Evolutionary conservation across 345 rosid genomes (phyloP), one percentile per base, ranked within the genome.

Genomic region (Aurinia saxatilis): DNA sequence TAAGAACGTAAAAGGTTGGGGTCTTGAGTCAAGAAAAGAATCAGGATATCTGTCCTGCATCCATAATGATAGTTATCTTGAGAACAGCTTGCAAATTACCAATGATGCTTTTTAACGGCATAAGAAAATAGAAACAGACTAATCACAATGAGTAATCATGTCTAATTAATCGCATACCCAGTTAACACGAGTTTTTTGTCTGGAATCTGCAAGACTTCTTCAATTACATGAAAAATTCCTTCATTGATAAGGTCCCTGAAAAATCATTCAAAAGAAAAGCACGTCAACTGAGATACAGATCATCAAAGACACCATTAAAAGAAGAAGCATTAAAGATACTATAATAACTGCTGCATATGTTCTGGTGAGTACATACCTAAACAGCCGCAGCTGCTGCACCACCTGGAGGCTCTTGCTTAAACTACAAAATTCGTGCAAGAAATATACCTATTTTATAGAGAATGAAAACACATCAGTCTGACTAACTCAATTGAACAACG

Each of bases 41-140:
- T 84, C 73, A 95, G 95, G 74, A 95, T 90, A 78, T 95, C 98
- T 95, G 99, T 86, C 90, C 99, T 95, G 99, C 96, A 90, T 71
- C 77, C 86, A 83, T 73, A 67, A 68, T 68, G 79, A 75, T 36
- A 41, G 62, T 38, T 19, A 56, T 35, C 33, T 48, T 56, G 69
- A 63, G 69, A 30, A 57, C 57, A 63, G 63, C 51, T 47, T 14
- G 51, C 8, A 70, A 19, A 45, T 45, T 14, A 38, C 17, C 45
- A 55, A 57, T 30, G n/a, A 33, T 25, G 48, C 2, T 50, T 40
- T 38, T 54, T 15, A 39, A 18, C 5, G 30, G 48, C 10, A 57
- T 31, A 21, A 40, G 53, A 46, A 63, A 40, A 12, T n/a, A 36
- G 44, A 58, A 71, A 50, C 59, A 50, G 34, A 50, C 60, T 21